Evolutionary conservation across 345 rosid species (phyloP), one percentile per base, ranked within the genome.

Genomic region (Rhizophora mangle): DNA sequence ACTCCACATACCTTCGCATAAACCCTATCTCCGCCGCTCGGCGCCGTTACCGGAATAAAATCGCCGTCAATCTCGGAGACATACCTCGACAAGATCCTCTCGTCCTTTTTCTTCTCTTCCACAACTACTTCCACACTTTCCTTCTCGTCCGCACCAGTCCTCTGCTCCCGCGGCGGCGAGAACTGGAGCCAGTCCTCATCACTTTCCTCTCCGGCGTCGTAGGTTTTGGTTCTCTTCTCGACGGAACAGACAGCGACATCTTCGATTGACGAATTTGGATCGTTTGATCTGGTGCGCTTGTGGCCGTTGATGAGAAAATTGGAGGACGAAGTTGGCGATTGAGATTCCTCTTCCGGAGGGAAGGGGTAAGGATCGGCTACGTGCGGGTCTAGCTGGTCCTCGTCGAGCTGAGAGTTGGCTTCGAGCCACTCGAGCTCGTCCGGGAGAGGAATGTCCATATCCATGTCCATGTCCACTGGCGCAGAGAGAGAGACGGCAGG

Each of bases 391-490:
- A 71, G 60, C 16, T 74, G 66, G 68, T 85, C 82, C 43, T 87
- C 93, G 65, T 78, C 73, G 46, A 68, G 65, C 66, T 68, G 70
- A 51, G 86, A 83, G 74, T 94, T 75, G 34, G 90, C 87, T 81
- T 89, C 99, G 15, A 92, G 94, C 76, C 89, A 82, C 82, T 95
- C 96, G 72, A 95, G 94, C 86, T 95, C 99, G 72, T 88, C 96
- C 3, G 92, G 87, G 1, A 72, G 80, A 21, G 96, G 97, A 27
- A 88, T 85, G 74, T 88, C 96, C 79, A 84, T 78, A 21, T 93
- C 89, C 86, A 24, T 24, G 24, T 88, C 96, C 79, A 84, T 84
- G 39, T 63, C 72, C 67, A 71, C 21, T 6, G 5, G 24, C 58
- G 11, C 46, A 8, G 66, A 31, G 34, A 31, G 34, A 18, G 29